Evolutionary conservation across 2,329 filamentous ascomycete species (phyloP).

Genomic region (Neonectria hederae): DNA sequence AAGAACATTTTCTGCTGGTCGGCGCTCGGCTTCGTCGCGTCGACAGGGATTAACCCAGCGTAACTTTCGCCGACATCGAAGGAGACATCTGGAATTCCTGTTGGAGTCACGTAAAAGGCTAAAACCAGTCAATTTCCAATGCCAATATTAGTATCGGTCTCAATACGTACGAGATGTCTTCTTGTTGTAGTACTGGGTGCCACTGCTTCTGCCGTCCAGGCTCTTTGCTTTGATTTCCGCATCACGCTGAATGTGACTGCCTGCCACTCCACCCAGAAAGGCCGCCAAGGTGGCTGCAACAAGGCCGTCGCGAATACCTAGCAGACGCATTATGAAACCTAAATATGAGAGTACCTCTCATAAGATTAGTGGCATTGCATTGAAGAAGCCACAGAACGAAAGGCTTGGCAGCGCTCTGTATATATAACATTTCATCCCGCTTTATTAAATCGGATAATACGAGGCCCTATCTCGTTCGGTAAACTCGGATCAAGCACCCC

Average conservation of each 20-base stretch:
- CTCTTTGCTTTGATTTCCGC: background rate
- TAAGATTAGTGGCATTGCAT: too few relatives aligned
- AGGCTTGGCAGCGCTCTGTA: background rate
- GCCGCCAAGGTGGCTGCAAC: background rate
- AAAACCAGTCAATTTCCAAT: background rate
- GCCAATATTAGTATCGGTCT: background rate
- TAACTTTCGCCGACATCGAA: constrained; percentile 27
- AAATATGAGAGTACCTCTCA: background rate
- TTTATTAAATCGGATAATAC: background rate
- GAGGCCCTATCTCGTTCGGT: background rate
- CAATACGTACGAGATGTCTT: background rate
- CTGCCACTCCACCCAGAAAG: background rate
- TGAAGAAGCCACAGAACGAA: background rate
- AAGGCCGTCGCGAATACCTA: background rate
- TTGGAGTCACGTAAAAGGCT: constrained; percentile 6
- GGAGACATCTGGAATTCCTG: constrained; percentile 9
- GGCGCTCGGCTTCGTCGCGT: constrained; percentile 12
- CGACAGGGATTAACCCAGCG: constrained; percentile 18
- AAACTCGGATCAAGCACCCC: background rate
- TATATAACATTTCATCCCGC: background rate
- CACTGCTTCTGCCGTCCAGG: background rate
- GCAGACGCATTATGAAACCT: background rate
- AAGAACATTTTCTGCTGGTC: constrained; percentile 35
- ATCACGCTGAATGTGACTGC: background rate
- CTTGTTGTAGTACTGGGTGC: constrained; percentile 14